Base-by-base conservation (phyloP, 352 stramenopile species). In the Lagenidium sp. region DNA sequence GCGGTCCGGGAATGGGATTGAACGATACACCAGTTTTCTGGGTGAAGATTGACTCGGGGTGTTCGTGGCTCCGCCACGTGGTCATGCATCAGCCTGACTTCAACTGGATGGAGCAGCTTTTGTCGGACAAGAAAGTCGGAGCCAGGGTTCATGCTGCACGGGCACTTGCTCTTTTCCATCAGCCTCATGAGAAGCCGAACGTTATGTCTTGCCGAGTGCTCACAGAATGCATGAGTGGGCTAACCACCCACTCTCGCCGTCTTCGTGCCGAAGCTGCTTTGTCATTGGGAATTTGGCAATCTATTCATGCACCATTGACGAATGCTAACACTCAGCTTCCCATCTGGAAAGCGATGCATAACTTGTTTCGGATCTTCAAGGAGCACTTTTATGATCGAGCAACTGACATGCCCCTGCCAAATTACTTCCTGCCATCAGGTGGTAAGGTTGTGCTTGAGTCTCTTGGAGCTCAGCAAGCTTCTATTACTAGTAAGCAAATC, bases 21-120 rank as follows among this genome's bases (percentile, higher is more conserved):
- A 92, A 92, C 49, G 80, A 92, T 44, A 92, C 80, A 19, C 80
- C 80, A 4, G 80, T 92, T 11, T 92, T 82, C 36, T 92, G 80
- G 80, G 78, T 92, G 8, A 89, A 92, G 52, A 82, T 92, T 26
- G 80, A 92, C 41, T 83, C 77, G 12, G 77, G 70, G 3, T 82
- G 64, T 44, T 62, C 70, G 19, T 92, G 80, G 80, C 49, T 92
- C 3, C 62, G 77, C 6, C 80, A 92, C 34, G 74, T 92, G 1
- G 80, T 92, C 11, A 85, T 92, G 73, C 75, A 92, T 30, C 80
- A 92, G 31, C 80, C 80, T 2, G 80, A 92, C 36, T 92, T 90
- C 43, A 92, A 92, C 55, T 92, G 80, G 80, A 90, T 90, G 75
- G 80, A 92, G 58, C 80, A 92, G 40, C 47, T 92, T 1, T 41